These are phyloP conservation scores for Globisporangium camurandrum DNA, from an alignment of 352 stramenopile genomes.

Conservation along the genomic window DNA sequence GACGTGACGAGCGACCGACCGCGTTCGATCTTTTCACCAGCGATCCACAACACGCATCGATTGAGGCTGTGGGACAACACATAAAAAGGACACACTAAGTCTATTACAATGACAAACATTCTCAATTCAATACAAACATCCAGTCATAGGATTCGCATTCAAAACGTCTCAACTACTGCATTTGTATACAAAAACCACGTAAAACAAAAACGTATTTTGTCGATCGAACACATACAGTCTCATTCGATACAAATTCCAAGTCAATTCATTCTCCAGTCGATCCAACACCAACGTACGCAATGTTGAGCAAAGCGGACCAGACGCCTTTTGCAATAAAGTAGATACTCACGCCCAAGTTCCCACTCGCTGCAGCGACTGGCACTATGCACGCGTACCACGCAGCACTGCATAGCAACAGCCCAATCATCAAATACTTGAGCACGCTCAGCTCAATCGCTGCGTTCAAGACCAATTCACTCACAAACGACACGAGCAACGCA, in stretches of 20 bases:
- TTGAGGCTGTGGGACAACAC: slow-evolving; percentile 40
- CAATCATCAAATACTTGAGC: slow-evolving; percentile 65
- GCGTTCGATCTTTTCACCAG: slow-evolving; percentile 56
- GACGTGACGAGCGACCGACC: slow-evolving; percentile 66
- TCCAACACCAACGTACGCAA: slow-evolving; percentile 51
- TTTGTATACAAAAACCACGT: background rate
- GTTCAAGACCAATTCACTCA: slow-evolving; percentile 71
- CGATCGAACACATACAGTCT: background rate
- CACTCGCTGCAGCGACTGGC: slow-evolving; percentile 43
- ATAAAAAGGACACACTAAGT: background rate
- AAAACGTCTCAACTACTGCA: too few species aligned
- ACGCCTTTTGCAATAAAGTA: slow-evolving; percentile 74
- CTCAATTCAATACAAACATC: background rate
- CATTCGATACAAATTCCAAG: too few species aligned
- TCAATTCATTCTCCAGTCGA: too few species aligned
- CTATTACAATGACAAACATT: background rate
- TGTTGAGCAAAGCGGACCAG: slow-evolving; percentile 70
- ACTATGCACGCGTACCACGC: slow-evolving; percentile 63
- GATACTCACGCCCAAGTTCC: slow-evolving; percentile 54
- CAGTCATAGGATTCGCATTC: background rate
- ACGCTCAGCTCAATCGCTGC: slow-evolving; percentile 56
- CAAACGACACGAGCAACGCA: slow-evolving; percentile 67
- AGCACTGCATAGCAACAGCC: slow-evolving; percentile 44
- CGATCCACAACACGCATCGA: slow-evolving; percentile 60
- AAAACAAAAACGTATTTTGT: slow-evolving; percentile 1